Evolutionary conservation across 306 rosid species (phyloP).

Genomic region (Malus domestica): DNA sequence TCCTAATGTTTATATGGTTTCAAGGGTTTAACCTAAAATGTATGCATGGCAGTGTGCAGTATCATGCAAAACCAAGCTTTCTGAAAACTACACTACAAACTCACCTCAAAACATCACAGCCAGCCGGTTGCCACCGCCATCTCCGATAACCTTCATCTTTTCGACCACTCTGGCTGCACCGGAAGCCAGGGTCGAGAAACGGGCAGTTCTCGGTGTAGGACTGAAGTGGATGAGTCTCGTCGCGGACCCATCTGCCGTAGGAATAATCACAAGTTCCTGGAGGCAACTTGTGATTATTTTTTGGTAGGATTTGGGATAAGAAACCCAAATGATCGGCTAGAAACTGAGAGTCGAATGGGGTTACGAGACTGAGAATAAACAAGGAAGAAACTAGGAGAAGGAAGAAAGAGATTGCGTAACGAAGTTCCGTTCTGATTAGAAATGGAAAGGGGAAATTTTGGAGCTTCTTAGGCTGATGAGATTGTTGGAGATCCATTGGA

Average conservation of each 20-base stretch:
- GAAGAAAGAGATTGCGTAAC: slow-evolving; percentile 33
- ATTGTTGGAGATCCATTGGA: slow-evolving; percentile 47
- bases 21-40: not conserved
- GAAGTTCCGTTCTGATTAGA: slow-evolving; percentile 37
- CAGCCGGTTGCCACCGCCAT: slow-evolving; percentile 80
- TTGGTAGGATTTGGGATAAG: slow-evolving; percentile 17
- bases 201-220: slow-evolving; percentile 60
- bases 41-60: not conserved
- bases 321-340: slow-evolving; percentile 29
- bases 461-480: slow-evolving; percentile 14
- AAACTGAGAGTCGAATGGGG: slow-evolving; percentile 31
- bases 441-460: not conserved
- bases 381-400: slow-evolving; percentile 28
- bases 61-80: slow-evolving; percentile 5
- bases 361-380: slow-evolving; percentile 18
- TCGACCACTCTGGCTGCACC: slow-evolving; percentile 61
- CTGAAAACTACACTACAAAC: not conserved
- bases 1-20: not conserved
- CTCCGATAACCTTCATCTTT: slow-evolving; percentile 37
- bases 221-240: slow-evolving; percentile 17
- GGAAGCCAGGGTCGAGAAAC: slow-evolving; percentile 85
- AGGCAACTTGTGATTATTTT: not conserved
- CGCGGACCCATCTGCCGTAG: slow-evolving; percentile 63
- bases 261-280: slow-evolving; percentile 45
- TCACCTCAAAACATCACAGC: slow-evolving; percentile 70